These are phyloP conservation scores for Diutina neorugosa DNA, from an alignment of 1,139 yeast species.

Conservation along the genomic window DNA sequence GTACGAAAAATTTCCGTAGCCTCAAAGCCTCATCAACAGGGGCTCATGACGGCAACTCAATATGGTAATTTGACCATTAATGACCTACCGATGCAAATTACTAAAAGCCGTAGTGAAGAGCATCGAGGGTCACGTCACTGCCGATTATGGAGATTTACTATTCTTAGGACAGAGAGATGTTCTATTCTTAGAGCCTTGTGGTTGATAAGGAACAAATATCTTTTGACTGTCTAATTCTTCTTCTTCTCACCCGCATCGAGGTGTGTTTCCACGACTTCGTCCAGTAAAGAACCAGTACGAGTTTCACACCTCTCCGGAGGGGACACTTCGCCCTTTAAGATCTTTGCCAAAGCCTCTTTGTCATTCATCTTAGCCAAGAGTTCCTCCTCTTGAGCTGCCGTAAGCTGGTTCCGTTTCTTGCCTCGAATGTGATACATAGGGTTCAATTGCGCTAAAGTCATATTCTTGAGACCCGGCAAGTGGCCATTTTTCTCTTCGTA, in stretches of 20 bases:
- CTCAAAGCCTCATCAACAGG: neutral
- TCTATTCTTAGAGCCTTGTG: too few species aligned
- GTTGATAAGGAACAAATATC: too few species aligned
- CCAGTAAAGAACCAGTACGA: neutral
- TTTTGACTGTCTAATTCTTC: too few species aligned
- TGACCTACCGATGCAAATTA: neutral
- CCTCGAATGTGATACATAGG: conserved; percentile 2
- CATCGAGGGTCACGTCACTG: neutral
- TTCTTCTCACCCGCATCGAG: neutral
- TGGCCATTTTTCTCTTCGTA: neutral
- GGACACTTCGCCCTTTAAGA: neutral
- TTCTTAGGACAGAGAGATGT: too few species aligned
- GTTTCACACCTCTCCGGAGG: neutral
- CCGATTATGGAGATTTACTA: neutral
- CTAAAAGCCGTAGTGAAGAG: too few species aligned
- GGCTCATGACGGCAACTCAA: neutral
- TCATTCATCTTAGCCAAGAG: conserved; percentile 34
- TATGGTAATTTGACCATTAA: neutral
- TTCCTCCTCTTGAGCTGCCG: conserved; percentile 38
- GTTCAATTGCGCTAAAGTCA: conserved; percentile 1
- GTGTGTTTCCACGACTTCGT: neutral
- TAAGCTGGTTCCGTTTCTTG: neutral
- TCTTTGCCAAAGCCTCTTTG: conserved; percentile 5
- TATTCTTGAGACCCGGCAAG: neutral
- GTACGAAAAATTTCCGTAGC: neutral